A percentile compares a stretch with the other conserved stretches of the same genome.
These are phyloP conservation scores for Amanita pallidorosea DNA, from an alignment of 768 basidiomycete genomes.

Conservation along the genomic window DNA sequence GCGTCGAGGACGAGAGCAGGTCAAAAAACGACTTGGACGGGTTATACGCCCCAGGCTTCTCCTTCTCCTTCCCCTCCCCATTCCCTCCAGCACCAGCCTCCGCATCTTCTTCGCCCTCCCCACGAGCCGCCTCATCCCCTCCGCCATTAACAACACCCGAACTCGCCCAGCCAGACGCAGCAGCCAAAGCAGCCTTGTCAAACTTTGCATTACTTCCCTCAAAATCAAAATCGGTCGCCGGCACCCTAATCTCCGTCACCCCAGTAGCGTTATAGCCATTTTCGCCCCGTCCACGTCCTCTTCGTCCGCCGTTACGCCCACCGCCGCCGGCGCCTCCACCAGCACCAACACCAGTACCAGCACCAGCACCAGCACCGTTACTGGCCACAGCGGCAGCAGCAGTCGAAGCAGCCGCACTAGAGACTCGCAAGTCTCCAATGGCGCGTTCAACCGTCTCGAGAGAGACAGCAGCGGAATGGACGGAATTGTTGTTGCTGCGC, in stretches of 20 bases:
- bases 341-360: too few species aligned
- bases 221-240: conserved; percentile 77
- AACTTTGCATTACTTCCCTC: conserved; percentile 67
- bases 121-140: conserved; percentile 15
- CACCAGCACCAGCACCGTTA: conserved; percentile 11
- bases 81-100: background rate
- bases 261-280: conserved; percentile 6
- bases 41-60: conserved; percentile 47
- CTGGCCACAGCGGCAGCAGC: background rate
- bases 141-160: conserved; percentile 10
- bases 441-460: conserved; percentile 57
- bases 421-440: conserved; percentile 39
- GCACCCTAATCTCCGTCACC: conserved; percentile 45
- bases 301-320: conserved; percentile 13
- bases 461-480: conserved; percentile 66
- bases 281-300: conserved; percentile 7
- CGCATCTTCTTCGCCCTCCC: conserved; percentile 14
- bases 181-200: conserved; percentile 54
- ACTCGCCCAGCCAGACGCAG: conserved; percentile 9
- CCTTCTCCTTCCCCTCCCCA: conserved; percentile 14
- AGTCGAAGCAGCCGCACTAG: conserved; percentile 11
- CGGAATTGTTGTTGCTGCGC: conserved; percentile 34
- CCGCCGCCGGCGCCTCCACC: conserved; percentile 12
- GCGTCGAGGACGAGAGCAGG: conserved; percentile 36
- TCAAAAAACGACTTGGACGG: conserved; percentile 79